Evolutionary conservation across 768 basidiomycete genomes (phyloP), one percentile per base, ranked within the genome.

Genomic region (Tephrocybe rancida): DNA sequence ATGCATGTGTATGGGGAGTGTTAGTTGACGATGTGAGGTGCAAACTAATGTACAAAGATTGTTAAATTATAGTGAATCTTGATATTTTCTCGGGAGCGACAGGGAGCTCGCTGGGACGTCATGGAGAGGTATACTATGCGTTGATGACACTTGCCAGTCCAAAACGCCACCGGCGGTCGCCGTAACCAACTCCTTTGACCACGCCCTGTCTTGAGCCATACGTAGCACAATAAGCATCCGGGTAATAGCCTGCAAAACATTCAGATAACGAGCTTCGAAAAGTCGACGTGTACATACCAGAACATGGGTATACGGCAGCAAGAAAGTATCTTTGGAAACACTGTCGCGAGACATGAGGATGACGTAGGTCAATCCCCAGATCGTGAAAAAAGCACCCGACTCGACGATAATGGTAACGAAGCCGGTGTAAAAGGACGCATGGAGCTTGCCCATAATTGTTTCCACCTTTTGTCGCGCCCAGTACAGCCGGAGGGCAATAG

Each of bases 91-190:
- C 3, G 59, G 45, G 3, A 56, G 25, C 5, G 49, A 52, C n/a
- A 50, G 44, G 2, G 61, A 58, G n/a, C 61, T 63, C 2, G 60
- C 37, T 1, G 64, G 58, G 3, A 62, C 59, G 35, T 64, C 54
- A 21, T 67, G 55, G 10, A 70, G 52, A 19, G 67, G 64, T 14
- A 73, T 64, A 52, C 70, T 74, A 54, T 64, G 68, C 25, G 64
- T 65, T 26, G 74, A 74, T 0, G 74, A 70, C 10, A 74, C 70
- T 51, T 71, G 64, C 74, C 74, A 74, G 41, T 76, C 74, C 7
- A 74, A 56, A 10, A 69, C 58, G 5, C 73, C 74, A 24, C 60
- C 55, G 21, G 64, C 55, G 10, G 68, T 64, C 8, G 73, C 70
- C 0, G 58, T 57, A 26, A 70, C 66, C 13, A 72, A 67, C 27